phyloP scores from a whole-genome alignment of 163 green algal species.

The Prototheca wickerhamii region DNA sequence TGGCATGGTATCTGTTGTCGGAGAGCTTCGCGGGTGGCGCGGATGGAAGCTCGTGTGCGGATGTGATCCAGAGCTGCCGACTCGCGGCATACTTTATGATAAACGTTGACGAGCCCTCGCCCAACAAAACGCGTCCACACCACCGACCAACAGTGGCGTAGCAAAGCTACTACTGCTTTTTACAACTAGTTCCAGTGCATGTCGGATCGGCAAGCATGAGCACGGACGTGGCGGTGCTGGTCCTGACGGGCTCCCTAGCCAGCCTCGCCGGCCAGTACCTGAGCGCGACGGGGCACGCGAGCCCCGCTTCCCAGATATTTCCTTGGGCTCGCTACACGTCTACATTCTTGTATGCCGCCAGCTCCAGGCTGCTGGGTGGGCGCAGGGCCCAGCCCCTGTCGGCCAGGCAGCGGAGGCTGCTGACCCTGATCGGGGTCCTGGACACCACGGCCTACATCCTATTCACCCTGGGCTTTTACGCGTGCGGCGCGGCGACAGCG shows the following conservation, averaged over 20 bases:
- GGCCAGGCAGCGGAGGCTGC: conserved; percentile 13
- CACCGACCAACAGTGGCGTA: too few relatives aligned
- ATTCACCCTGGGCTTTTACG: conserved; percentile 39
- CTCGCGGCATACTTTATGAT: too few relatives aligned
- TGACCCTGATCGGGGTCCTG: conserved; percentile 33
- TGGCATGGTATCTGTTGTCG: too few relatives aligned
- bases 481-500: conserved; percentile 35
- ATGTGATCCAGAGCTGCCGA: too few relatives aligned
- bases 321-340: conserved; percentile 22
- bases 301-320: conserved; percentile 23
- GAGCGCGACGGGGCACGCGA: conserved; percentile 14
- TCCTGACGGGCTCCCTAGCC: conserved; percentile 13
- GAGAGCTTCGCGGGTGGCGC: too few relatives aligned
- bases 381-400: background rate
- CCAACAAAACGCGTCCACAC: too few relatives aligned
- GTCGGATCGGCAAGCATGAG: background rate
- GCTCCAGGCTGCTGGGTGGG: conserved; percentile 1
- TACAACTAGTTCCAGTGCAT: too few relatives aligned
- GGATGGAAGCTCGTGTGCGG: too few relatives aligned
- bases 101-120: too few relatives aligned
- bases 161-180: too few relatives aligned
- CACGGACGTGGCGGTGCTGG: conserved; percentile 5
- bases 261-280: conserved; percentile 19
- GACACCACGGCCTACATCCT: conserved; percentile 40
- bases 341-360: conserved; percentile 17